phyloP scores from a whole-genome alignment of 352 stramenopile species.

The Pythium rhizo-oryzae region DNA sequence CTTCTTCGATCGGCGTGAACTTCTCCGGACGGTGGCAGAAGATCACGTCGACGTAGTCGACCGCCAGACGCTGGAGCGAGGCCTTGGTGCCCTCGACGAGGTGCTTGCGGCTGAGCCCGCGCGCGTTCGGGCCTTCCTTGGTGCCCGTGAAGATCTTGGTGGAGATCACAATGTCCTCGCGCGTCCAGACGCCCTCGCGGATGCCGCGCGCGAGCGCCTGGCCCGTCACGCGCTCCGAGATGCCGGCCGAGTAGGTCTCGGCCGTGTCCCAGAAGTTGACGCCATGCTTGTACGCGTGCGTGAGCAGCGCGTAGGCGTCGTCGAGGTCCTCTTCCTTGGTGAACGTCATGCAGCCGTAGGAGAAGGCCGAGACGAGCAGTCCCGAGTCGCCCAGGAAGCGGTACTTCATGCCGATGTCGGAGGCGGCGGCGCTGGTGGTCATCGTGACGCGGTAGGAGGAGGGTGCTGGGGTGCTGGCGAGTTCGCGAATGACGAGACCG shows the following conservation, averaged over 20 bases:
- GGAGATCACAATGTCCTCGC: slow-evolving; percentile 55
- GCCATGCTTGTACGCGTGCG: slow-evolving; percentile 35
- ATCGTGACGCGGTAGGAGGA: too few species aligned
- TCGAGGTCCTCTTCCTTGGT: background rate
- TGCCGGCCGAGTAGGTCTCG: slow-evolving; percentile 37
- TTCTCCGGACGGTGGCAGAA: slow-evolving; percentile 41
- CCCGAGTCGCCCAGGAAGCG: slow-evolving; percentile 28
- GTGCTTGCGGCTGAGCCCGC: slow-evolving; percentile 43
- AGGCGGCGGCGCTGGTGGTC: too few species aligned
- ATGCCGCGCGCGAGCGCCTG: slow-evolving; percentile 33
- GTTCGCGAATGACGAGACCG: too few species aligned
- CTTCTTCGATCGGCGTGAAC: slow-evolving; percentile 44
- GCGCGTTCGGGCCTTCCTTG: slow-evolving; percentile 21
- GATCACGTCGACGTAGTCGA: slow-evolving; percentile 53
- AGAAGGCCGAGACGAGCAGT: slow-evolving; percentile 25
- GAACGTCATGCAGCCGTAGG: slow-evolving; percentile 23
- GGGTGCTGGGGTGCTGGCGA: too few species aligned
- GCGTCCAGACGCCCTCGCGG: slow-evolving; percentile 23
- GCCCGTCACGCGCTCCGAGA: slow-evolving; percentile 38
- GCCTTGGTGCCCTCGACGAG: slow-evolving; percentile 49
- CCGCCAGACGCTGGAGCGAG: slow-evolving; percentile 43
- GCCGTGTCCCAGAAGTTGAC: slow-evolving; percentile 68
- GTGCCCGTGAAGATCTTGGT: slow-evolving; percentile 61
- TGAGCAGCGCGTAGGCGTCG: slow-evolving; percentile 37
- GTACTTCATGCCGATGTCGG: slow-evolving; percentile 27